These are phyloP conservation scores for Golovinomyces cichoracearum DNA, from an alignment of 2,329 filamentous ascomycete genomes.

Conservation along the genomic window DNA sequence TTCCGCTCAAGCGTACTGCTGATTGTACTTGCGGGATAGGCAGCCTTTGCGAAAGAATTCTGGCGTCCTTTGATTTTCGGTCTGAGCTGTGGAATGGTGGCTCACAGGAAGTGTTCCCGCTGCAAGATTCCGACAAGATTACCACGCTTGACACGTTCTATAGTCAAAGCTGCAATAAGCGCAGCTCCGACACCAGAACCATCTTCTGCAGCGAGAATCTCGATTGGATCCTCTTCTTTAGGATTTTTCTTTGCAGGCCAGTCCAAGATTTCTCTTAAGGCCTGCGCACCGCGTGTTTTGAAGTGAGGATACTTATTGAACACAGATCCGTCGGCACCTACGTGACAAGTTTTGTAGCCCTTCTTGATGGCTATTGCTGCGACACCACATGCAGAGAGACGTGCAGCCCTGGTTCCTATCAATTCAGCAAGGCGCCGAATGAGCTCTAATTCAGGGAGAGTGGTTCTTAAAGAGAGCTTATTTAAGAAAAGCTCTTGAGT, in stretches of 20 bases:
- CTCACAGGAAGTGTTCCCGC: slow-evolving; percentile 32
- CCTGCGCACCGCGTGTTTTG: slow-evolving; percentile 71
- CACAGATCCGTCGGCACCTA: slow-evolving; percentile 86
- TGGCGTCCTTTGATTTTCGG: too few species aligned
- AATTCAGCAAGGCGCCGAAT: slow-evolving; percentile 73
- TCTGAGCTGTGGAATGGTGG: not conserved
- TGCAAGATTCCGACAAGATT: slow-evolving; percentile 38
- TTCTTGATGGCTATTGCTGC: slow-evolving; percentile 96
- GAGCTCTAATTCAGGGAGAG: slow-evolving; percentile 60
- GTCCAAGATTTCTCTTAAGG: slow-evolving; percentile 82
- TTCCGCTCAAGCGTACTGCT: too few species aligned
- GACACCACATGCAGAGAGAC: slow-evolving; percentile 80
- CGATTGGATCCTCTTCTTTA: slow-evolving; percentile 62
- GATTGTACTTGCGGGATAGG: too few species aligned
- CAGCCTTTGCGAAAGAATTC: too few species aligned
- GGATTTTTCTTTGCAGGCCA: slow-evolving; percentile 48
- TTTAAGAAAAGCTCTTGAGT: slow-evolving; percentile 58
- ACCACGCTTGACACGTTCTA: slow-evolving; percentile 36
- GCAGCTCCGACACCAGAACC: slow-evolving; percentile 93
- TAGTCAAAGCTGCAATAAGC: slow-evolving; percentile 54
- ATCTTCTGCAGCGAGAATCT: slow-evolving; percentile 76
- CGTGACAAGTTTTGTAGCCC: slow-evolving; percentile 62
- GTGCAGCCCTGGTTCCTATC: slow-evolving; percentile 80
- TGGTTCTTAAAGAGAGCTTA: slow-evolving; percentile 45
- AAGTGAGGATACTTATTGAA: slow-evolving; percentile 99